Evolutionary conservation across 1,139 yeast species (phyloP).

Genomic region (Hyphopichia buzzinii): DNA sequence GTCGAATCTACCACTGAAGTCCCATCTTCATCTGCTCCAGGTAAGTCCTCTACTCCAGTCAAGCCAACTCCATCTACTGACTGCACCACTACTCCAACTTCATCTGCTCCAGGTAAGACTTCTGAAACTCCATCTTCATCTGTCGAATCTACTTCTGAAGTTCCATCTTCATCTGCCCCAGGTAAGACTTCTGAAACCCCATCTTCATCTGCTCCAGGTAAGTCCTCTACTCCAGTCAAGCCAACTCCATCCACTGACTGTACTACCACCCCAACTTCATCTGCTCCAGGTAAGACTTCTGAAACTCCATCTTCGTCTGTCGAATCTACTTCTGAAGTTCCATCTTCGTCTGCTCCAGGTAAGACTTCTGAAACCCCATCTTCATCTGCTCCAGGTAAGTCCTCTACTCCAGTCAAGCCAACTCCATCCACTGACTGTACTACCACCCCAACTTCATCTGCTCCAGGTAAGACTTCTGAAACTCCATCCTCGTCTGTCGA

Average conservation of each 20-base stretch:
- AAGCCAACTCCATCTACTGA: conserved; percentile 7
- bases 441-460: neutral
- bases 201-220: conserved; percentile 1
- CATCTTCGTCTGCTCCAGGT: conserved; percentile 1
- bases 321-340: conserved; percentile 1
- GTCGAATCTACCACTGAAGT: conserved; percentile 1
- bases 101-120: conserved; percentile 2
- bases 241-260: conserved; percentile 7
- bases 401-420: conserved; percentile 2
- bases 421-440: conserved; percentile 7
- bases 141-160: conserved; percentile 1
- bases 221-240: conserved; percentile 2
- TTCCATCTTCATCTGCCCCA: conserved; percentile 1
- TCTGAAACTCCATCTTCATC: neutral
- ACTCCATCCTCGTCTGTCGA: neutral
- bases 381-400: conserved; percentile 1
- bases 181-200: conserved; percentile 3
- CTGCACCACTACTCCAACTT: neutral
- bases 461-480: neutral
- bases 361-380: conserved; percentile 2
- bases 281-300: conserved; percentile 2
- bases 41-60: conserved; percentile 3
- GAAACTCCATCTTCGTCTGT: neutral
- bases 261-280: conserved; percentile 1
- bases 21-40: conserved; percentile 1